Evolutionary conservation across 495 filamentous ascomycete species (phyloP).

Genomic region (Penicillium cataractarum): DNA sequence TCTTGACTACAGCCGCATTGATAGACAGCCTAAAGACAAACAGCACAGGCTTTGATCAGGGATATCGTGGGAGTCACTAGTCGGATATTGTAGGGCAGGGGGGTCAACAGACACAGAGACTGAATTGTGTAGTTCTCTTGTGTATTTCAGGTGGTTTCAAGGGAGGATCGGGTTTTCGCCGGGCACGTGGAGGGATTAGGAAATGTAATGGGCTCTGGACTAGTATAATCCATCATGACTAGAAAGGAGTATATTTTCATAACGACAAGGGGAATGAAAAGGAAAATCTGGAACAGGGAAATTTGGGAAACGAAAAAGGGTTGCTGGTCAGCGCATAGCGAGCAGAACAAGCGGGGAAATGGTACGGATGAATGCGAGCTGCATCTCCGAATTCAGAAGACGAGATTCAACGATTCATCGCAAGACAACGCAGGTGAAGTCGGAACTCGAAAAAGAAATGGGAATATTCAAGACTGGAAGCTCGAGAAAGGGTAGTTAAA

Average conservation of each 20-base stretch:
- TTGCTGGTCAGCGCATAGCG: background rate
- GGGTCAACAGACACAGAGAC: conserved; percentile 15
- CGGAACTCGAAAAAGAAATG: background rate
- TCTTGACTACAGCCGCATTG: conserved; percentile 14
- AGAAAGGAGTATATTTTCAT: conserved; percentile 39
- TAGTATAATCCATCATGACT: conserved; percentile 20
- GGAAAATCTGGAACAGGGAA: conserved; percentile 5
- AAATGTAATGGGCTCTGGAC: conserved; percentile 14
- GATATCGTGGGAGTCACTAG: conserved; percentile 29
- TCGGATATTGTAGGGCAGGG: conserved; percentile 8
- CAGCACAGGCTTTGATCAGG: conserved; percentile 30
- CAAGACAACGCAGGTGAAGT: conserved; percentile 11
- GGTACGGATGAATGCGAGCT: conserved; percentile 11
- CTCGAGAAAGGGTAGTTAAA: conserved; percentile 2
- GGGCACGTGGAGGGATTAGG: conserved; percentile 19
- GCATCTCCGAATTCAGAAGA: background rate
- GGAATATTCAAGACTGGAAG: background rate
- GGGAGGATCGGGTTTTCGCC: conserved; percentile 5
- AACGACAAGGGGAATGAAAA: conserved; percentile 28
- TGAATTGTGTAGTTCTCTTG: conserved; percentile 16
- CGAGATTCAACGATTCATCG: conserved; percentile 7
- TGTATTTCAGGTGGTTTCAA: conserved; percentile 5
- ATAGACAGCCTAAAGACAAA: conserved; percentile 39
- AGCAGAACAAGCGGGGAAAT: background rate
- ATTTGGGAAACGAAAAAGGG: background rate